Evolutionary conservation across 2,329 filamentous ascomycete species (phyloP).

Genomic region (Aureobasidium melanogenum): DNA sequence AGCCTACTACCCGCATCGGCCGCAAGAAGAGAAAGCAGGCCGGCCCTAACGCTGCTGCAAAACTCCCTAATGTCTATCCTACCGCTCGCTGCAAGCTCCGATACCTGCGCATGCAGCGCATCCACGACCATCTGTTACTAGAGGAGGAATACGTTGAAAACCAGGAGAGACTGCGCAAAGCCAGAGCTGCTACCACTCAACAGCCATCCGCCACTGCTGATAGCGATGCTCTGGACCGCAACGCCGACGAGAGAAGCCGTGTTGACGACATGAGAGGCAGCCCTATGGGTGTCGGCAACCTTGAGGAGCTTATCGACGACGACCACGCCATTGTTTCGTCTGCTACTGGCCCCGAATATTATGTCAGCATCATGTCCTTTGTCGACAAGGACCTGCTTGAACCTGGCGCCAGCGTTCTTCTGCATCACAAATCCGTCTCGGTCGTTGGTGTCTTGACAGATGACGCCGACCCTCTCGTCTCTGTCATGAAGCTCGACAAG

Average conservation of each 20-base stretch:
- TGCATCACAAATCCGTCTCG: slow-evolving; percentile 96
- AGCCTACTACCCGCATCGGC: slow-evolving; percentile 91
- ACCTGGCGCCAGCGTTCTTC: slow-evolving; percentile 85
- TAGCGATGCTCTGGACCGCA: slow-evolving; percentile 70
- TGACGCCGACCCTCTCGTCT: slow-evolving; percentile 88
- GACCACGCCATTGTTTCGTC: slow-evolving; percentile 98
- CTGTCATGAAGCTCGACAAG: slow-evolving; percentile 99
- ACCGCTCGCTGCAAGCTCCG: slow-evolving; percentile 96
- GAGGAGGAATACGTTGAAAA: slow-evolving; percentile 99
- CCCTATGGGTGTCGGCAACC: slow-evolving; percentile 94
- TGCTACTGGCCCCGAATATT: slow-evolving; percentile 95
- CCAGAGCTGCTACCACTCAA: slow-evolving; percentile 63
- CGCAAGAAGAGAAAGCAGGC: slow-evolving; percentile 97
- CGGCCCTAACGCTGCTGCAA: slow-evolving; percentile 87
- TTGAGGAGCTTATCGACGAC: slow-evolving; percentile 98
- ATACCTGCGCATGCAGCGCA: slow-evolving; percentile 94
- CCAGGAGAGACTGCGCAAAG: slow-evolving; percentile 89
- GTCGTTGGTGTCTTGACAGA: slow-evolving; percentile 96
- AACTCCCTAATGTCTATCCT: slow-evolving; percentile 87
- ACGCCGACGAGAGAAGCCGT: slow-evolving; percentile 87
- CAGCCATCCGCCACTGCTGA: slow-evolving; percentile 54
- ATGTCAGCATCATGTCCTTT: slow-evolving; percentile 99
- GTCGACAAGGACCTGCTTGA: slow-evolving; percentile 98
- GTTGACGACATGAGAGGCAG: slow-evolving; percentile 98
- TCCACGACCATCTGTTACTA: slow-evolving; percentile 92